Evolutionary conservation across 2,329 filamentous ascomycete species (phyloP), one percentile per base, ranked within the genome.

Genomic region (Xylaria sp.): DNA sequence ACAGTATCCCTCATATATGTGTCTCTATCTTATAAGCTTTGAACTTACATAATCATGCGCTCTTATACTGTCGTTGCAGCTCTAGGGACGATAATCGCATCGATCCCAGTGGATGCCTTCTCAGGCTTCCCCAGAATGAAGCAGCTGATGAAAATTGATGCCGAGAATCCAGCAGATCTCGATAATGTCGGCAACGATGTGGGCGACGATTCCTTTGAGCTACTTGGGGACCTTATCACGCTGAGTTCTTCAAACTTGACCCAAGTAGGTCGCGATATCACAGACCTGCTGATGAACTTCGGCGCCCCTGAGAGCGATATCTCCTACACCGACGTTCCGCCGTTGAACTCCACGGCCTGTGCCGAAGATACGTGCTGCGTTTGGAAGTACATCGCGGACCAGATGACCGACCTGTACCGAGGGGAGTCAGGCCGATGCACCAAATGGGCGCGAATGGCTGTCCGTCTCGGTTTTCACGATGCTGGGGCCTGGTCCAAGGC

Each of bases 391-490:
- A 80, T 85, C 63, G 78, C 80, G 15, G 75, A 80, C 54, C 81
- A 83, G 23, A 80, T 85, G 73, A 74, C 77, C 3, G 49, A 68
- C 2, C 71, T 76, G 10, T 84, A 83, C 77, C 72, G 75, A 4
- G 81, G 81, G 4, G 67, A 73, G 2, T 80, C 79, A 0, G 81
- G 81, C 1, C 77, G 81, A 1, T 86, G 83, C 70, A 85, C 82
- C 62, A 78, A 78, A 55, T 78, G 79, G 73, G 84, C 84, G 9
- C 81, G 84, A 9, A 79, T 75, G 55, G 82, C 83, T 13, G 78
- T 86, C 51, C 82, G 84, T 2, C 79, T 85, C 36, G 84, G 83
- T 13, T 86, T 86, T 74, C 84, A 86, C 69, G 84, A 86, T 68
- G 82, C 83, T 2, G 84, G 79, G 1, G 78, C 80, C 28, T 85